Conservation (phyloP, 164 flowering plant genomes). For the Echeveria elegans region DNA sequence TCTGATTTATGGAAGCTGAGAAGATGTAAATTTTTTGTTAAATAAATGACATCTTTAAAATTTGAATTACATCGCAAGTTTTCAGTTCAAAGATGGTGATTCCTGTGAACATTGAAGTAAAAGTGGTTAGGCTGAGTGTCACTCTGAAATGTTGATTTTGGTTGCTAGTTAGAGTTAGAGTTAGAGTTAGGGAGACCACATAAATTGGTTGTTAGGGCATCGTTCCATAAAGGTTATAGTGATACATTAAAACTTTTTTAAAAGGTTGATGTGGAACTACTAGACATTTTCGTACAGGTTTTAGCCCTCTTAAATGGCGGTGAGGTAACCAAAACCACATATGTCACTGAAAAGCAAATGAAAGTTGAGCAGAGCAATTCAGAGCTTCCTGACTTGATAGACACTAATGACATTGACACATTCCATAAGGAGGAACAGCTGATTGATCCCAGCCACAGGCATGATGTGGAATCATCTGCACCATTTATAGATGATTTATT, state of each 20-base stretch:
- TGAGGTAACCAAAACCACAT: constrained; percentile 15
- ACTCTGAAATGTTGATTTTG: neutral
- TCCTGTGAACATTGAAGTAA: neutral
- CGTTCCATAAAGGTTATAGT: neutral
- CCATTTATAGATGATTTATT: constrained; percentile 67
- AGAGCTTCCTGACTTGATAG: constrained; percentile 80
- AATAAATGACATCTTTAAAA: neutral
- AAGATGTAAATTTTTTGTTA: neutral
- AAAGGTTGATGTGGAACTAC: neutral
- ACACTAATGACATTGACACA: constrained; percentile 45
- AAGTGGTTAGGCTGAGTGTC: neutral
- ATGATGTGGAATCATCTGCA: constrained; percentile 16
- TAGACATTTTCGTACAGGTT: constrained; percentile 37
- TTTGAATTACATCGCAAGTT: neutral
- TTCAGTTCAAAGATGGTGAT: neutral
- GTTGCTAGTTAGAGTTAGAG: neutral
- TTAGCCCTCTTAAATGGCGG: constrained; percentile 45
- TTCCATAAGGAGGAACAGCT: neutral
- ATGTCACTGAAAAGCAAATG: constrained; percentile 26
- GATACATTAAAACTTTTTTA: neutral
- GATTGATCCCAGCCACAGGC: neutral
- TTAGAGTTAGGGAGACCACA: neutral
- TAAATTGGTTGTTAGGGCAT: neutral
- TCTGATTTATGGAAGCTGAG: neutral
- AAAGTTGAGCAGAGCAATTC: constrained; percentile 28